These are phyloP conservation scores for Coemansia sp. DNA, from an alignment of 192 early-diverging fungal species.

Conservation along the genomic window DNA sequence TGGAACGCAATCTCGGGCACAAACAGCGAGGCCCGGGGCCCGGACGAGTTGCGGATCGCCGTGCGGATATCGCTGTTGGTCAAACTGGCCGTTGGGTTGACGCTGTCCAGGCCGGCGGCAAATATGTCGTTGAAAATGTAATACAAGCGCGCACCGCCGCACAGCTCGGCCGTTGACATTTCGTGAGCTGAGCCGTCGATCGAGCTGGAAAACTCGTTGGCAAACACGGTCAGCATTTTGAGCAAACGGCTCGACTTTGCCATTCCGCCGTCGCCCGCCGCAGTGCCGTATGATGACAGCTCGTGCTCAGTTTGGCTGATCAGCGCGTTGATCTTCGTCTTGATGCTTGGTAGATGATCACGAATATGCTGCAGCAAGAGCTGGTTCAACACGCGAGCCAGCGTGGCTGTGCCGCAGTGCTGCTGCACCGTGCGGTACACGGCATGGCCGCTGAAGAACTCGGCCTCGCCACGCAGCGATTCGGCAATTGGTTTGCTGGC, in stretches of 20 bases:
- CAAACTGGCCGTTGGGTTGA: slow-evolving; percentile 70
- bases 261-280: slow-evolving; percentile 21
- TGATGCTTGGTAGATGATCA: slow-evolving; percentile 74
- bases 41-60: slow-evolving; percentile 82
- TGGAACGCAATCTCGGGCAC: slow-evolving; percentile 86
- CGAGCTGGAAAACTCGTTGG: slow-evolving; percentile 72
- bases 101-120: slow-evolving; percentile 69
- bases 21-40: slow-evolving; percentile 76
- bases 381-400: slow-evolving; percentile 70
- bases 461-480: slow-evolving; percentile 63
- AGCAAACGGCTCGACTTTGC: slow-evolving; percentile 59
- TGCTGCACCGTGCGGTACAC: slow-evolving; percentile 71
- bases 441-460: slow-evolving; percentile 71
- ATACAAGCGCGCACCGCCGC: slow-evolving; percentile 80
- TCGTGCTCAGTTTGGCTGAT: slow-evolving; percentile 80
- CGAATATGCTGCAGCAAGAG: slow-evolving; percentile 78
- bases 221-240: slow-evolving; percentile 72
- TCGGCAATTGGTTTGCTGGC: slow-evolving; percentile 71
- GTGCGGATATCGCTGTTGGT: slow-evolving; percentile 73
- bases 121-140: slow-evolving; percentile 82
- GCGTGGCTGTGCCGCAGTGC: slow-evolving; percentile 71
- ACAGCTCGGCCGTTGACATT: slow-evolving; percentile 74
- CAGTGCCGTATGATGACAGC: slow-evolving; percentile 65
- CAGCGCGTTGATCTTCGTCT: slow-evolving; percentile 69
- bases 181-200: slow-evolving; percentile 74